Percentiles rank a stretch among this genome's conserved stretches.
These are phyloP conservation scores for Paraconiothyrium brasiliense DNA, from an alignment of 2,329 filamentous ascomycete species.

Conservation along the genomic window DNA sequence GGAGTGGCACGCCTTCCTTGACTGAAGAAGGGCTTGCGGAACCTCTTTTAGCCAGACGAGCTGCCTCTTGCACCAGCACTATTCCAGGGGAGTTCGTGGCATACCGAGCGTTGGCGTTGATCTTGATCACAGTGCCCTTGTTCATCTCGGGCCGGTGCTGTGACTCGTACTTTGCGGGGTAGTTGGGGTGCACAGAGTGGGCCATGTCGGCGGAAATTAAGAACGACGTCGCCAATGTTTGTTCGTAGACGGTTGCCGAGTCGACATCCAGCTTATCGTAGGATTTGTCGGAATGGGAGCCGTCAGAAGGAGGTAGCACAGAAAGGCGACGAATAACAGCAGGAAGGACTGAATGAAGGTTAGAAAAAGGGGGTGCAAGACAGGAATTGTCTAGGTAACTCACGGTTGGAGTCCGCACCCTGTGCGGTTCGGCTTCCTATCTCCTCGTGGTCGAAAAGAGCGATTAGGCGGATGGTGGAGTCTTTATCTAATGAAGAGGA, in stretches of 20 bases:
- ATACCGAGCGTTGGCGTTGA: conserved; percentile 97
- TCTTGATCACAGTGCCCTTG: conserved; percentile 94
- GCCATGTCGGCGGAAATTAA: conserved; percentile 98
- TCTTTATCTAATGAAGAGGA: conserved; percentile 76
- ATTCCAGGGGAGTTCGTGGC: conserved; percentile 97
- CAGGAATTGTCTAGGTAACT: not conserved
- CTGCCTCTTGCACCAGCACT: conserved; percentile 88
- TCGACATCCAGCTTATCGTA: conserved; percentile 71
- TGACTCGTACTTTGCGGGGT: conserved; percentile 87
- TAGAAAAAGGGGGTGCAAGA: not conserved
- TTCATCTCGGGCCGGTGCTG: conserved; percentile 96
- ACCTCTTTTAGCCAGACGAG: conserved; percentile 65
- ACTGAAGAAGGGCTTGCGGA: conserved; percentile 52
- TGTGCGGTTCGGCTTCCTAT: conserved; percentile 93
- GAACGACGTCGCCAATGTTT: conserved; percentile 90
- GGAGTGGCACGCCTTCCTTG: conserved; percentile 79
- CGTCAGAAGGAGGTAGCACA: conserved; percentile 72
- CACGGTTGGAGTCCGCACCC: conserved; percentile 84
- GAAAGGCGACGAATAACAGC: conserved; percentile 87
- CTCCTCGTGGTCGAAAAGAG: conserved; percentile 97
- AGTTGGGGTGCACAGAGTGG: conserved; percentile 95
- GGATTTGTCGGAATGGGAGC: conserved; percentile 67
- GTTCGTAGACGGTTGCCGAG: conserved; percentile 84
- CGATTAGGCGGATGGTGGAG: conserved; percentile 84
- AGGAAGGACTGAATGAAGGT: conserved; percentile 68